These are phyloP conservation scores for Mycosphaerelloides madeirae DNA, from an alignment of 2,329 filamentous ascomycete species.

Conservation along the genomic window DNA sequence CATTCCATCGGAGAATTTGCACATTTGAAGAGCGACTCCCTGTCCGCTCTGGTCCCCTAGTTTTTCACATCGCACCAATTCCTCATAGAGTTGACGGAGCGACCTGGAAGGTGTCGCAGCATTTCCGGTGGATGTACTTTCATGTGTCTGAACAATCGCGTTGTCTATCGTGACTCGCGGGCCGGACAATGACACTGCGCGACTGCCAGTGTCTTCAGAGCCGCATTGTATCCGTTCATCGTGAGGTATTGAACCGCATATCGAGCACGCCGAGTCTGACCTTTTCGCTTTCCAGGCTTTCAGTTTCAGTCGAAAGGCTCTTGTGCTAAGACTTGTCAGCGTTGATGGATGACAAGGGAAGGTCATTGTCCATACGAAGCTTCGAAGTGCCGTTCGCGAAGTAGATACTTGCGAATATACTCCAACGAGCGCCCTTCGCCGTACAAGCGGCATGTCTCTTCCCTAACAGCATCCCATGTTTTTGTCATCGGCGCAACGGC, in stretches of 20 bases:
- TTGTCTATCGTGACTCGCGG: not conserved
- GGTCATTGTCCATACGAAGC: not conserved
- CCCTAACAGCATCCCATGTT: not conserved
- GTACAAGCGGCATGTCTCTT: constrained; percentile 1
- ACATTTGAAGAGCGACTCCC: not conserved
- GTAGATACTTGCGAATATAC: not conserved
- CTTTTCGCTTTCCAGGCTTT: constrained; percentile 4
- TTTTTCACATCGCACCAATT: too few relatives aligned
- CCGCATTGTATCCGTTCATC: too few relatives aligned
- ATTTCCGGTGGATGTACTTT: too few relatives aligned
- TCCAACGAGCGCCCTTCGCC: constrained; percentile 1
- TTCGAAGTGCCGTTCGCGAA: not conserved
- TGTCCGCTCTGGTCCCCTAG: too few relatives aligned
- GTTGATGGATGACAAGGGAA: too few relatives aligned
- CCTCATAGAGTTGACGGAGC: not conserved
- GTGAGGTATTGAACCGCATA: too few relatives aligned
- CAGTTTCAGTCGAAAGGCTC: constrained; percentile 1
- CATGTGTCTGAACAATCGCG: not conserved
- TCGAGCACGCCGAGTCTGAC: not conserved
- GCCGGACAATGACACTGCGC: not conserved
- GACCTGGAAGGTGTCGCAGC: not conserved
- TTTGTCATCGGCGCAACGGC: not conserved
- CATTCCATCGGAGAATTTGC: not conserved
- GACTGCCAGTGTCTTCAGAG: too few relatives aligned
- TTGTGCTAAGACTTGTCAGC: not conserved